Conservation (phyloP, 2,329 filamentous ascomycete species). For the Rhinocladiella similis region DNA sequence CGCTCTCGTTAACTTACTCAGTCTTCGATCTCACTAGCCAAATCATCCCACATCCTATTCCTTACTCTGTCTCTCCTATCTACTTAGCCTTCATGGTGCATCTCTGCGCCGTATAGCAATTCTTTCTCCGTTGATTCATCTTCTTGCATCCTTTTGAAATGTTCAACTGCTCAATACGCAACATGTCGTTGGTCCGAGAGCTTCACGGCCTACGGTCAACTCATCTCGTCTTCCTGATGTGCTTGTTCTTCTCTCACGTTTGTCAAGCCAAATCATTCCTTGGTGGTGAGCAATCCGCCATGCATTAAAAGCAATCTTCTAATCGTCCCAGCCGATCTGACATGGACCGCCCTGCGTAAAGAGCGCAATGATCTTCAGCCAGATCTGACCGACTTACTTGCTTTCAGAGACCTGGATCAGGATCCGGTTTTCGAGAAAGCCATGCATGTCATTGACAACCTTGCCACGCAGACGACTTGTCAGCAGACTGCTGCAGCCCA, state of each 20-base stretch:
- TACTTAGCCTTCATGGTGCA: no score
- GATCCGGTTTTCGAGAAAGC: conserved; percentile 22
- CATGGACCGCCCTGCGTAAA: conserved; percentile 14
- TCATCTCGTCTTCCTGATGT: neutral
- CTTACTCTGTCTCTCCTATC: neutral
- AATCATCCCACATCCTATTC: neutral
- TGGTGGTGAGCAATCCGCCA: neutral
- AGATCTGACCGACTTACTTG: conserved; percentile 20
- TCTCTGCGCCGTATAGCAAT: no score
- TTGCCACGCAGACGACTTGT: conserved; percentile 22
- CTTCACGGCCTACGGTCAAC: neutral
- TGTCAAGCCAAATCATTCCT: neutral
- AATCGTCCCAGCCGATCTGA: conserved; percentile 18
- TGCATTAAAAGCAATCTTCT: neutral
- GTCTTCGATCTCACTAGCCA: neutral
- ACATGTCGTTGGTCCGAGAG: neutral
- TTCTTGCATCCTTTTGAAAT: no score
- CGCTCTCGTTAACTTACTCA: neutral
- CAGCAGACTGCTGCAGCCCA: conserved; percentile 23
- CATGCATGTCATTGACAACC: conserved; percentile 21
- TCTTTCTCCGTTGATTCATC: no score
- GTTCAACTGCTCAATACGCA: neutral
- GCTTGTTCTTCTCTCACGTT: neutral
- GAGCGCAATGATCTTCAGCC: conserved; percentile 7
- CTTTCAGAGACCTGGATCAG: conserved; percentile 14